Percentiles rank a stretch among this genome's conserved stretches.
These are phyloP conservation scores for Calonectria hongkongensis DNA, from an alignment of 2,329 filamentous ascomycete species.

Conservation along the genomic window DNA sequence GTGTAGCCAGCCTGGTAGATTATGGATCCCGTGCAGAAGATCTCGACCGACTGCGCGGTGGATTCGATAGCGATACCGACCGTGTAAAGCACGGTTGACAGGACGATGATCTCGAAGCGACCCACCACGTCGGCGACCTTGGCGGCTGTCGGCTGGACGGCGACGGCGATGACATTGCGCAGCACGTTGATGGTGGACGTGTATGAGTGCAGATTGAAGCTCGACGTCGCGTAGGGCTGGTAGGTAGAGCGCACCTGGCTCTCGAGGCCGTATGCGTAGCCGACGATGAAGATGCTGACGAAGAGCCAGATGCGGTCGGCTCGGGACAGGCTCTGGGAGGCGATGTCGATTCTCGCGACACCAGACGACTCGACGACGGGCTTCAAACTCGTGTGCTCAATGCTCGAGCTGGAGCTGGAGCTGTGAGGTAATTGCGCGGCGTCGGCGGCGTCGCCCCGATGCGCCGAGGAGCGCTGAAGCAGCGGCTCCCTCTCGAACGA, in stretches of 20 bases:
- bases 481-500: constrained; percentile 44
- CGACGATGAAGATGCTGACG: constrained; percentile 74
- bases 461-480: constrained; percentile 26
- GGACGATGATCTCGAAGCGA: constrained; percentile 73
- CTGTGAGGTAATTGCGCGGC: constrained; percentile 38
- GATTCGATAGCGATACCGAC: constrained; percentile 73
- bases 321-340: constrained; percentile 67
- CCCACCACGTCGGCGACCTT: constrained; percentile 80
- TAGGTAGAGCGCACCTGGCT: constrained; percentile 71
- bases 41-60: constrained; percentile 66
- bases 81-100: constrained; percentile 75
- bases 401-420: constrained; percentile 14
- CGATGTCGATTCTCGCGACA: constrained; percentile 71
- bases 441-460: constrained; percentile 23
- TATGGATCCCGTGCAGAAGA: constrained; percentile 72
- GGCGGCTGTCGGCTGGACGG: constrained; percentile 74
- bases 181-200: constrained; percentile 76
- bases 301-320: constrained; percentile 72
- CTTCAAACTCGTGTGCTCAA: constrained; percentile 29
- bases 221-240: constrained; percentile 73
- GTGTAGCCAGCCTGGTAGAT: constrained; percentile 77
- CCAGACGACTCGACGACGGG: constrained; percentile 57
- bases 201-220: constrained; percentile 71
- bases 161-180: constrained; percentile 75
- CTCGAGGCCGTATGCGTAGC: constrained; percentile 77